A percentile compares a stretch with the other conserved stretches of the same genome.
Conservation (phyloP, 768 basidiomycete genomes). For the Gloeophyllum trabeum region DNA sequence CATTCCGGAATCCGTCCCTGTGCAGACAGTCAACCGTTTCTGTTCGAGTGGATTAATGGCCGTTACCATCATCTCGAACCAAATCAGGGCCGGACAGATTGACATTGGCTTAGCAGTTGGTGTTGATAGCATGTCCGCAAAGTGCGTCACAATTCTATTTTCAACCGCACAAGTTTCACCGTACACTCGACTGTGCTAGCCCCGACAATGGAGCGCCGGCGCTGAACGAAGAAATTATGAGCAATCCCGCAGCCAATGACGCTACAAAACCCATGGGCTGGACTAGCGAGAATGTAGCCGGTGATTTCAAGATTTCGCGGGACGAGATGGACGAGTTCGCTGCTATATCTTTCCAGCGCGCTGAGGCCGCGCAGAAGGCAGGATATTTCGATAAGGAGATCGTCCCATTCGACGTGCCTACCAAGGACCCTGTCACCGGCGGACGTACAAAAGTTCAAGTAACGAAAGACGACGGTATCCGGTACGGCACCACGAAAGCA, state of each 20-base stretch:
- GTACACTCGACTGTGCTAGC: conserved; percentile 23
- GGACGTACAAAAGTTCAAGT: conserved; percentile 41
- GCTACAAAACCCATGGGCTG: conserved; percentile 75
- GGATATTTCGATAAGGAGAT: conserved; percentile 64
- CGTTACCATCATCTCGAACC: conserved; percentile 63
- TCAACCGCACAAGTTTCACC: conserved; percentile 11
- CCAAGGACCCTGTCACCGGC: conserved; percentile 45
- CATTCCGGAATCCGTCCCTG: conserved; percentile 64
- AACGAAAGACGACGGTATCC: conserved; percentile 67
- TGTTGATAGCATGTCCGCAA: conserved; percentile 79
- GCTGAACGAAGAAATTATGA: conserved; percentile 51
- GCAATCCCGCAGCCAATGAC: conserved; percentile 44
- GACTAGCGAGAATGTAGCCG: conserved; percentile 82
- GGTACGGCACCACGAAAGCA: conserved; percentile 63
- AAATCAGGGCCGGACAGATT: conserved; percentile 68
- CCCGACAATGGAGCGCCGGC: conserved; percentile 51
- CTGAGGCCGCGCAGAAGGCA: conserved; percentile 59
- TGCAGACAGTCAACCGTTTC: conserved; percentile 69
- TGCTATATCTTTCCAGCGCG: conserved; percentile 66
- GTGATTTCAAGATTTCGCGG: conserved; percentile 59
- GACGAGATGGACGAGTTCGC: conserved; percentile 71
- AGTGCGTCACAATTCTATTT: conserved; percentile 28
- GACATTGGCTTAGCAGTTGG: conserved; percentile 73
- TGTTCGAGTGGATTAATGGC: conserved; percentile 87
- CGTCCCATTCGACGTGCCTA: conserved; percentile 61